These are phyloP conservation scores for Penicillium psychrosexuale DNA, from an alignment of 2,329 filamentous ascomycete species.

Conservation along the genomic window DNA sequence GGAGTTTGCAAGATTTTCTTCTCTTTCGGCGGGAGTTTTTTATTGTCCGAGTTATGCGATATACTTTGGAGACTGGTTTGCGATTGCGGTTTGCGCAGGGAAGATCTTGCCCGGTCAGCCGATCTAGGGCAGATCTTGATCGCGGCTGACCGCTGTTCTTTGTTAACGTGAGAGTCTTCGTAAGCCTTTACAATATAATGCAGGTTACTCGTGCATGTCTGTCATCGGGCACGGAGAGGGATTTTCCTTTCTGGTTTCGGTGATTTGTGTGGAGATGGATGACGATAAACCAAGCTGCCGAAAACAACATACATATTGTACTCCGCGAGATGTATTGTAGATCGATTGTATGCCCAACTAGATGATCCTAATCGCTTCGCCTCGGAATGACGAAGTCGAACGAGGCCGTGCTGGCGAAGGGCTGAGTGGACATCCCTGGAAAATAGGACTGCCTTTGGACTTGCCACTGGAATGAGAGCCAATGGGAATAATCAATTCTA, in stretches of 20 bases:
- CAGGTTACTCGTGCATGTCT: background rate
- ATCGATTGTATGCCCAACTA: constrained; percentile 9
- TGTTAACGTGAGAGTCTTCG: constrained; percentile 2
- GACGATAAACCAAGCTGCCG: background rate
- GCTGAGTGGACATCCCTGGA: background rate
- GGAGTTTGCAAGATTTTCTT: background rate
- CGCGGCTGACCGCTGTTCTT: constrained; percentile 11
- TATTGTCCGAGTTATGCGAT: background rate
- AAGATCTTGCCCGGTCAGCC: constrained; percentile 1
- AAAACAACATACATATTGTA: background rate
- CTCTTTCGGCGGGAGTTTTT: background rate
- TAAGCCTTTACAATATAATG: background rate
- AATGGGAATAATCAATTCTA: background rate
- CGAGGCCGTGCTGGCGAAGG: background rate
- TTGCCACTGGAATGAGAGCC: constrained; percentile 1
- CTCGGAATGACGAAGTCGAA: constrained; percentile 1
- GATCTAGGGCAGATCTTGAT: constrained; percentile 7
- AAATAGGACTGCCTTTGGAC: constrained; percentile 3
- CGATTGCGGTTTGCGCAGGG: background rate
- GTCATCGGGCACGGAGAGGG: background rate
- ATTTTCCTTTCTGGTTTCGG: background rate
- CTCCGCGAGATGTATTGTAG: background rate
- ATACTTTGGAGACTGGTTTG: background rate
- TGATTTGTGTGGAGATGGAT: background rate
- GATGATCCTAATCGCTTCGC: background rate